A percentile compares a stretch with the other conserved stretches of the same genome.
Evolutionary conservation across 345 rosid genomes (phyloP).

Genomic region (Aquilaria sinensis): DNA sequence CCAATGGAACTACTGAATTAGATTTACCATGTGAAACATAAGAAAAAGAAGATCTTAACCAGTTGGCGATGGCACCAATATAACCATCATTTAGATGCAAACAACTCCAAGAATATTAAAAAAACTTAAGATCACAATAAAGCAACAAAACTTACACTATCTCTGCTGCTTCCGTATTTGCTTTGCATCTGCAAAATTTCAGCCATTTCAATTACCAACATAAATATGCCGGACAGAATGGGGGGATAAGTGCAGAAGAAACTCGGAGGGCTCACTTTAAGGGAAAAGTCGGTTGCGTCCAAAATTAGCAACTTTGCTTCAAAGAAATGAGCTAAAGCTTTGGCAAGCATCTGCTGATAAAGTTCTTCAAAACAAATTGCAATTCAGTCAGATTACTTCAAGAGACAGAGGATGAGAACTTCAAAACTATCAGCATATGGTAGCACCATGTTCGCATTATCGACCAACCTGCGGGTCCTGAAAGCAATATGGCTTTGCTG

Average conservation of each 20-base stretch:
- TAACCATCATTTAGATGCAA: neutral
- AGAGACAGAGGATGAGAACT: neutral
- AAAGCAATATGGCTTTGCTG: conserved; percentile 70
- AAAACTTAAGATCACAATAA: neutral
- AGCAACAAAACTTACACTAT: conserved; percentile 38
- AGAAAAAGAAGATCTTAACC: too few species aligned
- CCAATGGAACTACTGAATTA: too few species aligned
- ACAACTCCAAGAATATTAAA: neutral
- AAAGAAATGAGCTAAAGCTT: conserved; percentile 90
- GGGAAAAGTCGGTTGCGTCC: conserved; percentile 79
- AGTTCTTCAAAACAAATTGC: conserved; percentile 44
- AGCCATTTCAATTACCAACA: conserved; percentile 1
- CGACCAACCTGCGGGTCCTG: conserved; percentile 82
- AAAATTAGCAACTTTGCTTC: conserved; percentile 85
- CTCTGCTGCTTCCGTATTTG: conserved; percentile 68
- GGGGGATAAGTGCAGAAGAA: neutral
- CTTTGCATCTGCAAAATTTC: conserved; percentile 58
- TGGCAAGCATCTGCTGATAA: conserved; percentile 97
- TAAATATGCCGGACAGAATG: neutral
- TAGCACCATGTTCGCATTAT: neutral
- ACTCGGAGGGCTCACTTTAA: conserved; percentile 42
- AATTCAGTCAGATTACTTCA: conserved; percentile 3
- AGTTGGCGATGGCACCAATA: too few species aligned
- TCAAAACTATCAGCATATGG: neutral
- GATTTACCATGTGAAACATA: too few species aligned